phyloP scores from a whole-genome alignment of 2,329 filamentous ascomycete species.

The Aspergillus ochraceoroseus region DNA sequence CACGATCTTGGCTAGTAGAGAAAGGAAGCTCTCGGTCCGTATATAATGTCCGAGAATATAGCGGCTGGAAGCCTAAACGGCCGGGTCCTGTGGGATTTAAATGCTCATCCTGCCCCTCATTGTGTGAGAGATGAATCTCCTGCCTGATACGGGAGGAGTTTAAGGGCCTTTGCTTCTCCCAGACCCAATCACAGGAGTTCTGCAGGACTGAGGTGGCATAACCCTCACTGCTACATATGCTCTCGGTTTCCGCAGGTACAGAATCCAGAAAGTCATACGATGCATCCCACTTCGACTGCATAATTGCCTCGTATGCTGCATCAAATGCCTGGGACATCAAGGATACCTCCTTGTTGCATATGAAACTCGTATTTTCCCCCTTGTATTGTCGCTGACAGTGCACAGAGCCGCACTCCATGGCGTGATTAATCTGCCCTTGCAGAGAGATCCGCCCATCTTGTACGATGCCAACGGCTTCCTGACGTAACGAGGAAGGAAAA shows the following conservation, averaged over 20 bases:
- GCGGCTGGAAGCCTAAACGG: neutral
- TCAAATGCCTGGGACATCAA: constrained; percentile 11
- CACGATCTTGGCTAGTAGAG: neutral
- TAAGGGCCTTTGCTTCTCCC: neutral
- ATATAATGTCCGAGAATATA: neutral
- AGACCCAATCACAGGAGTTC: neutral
- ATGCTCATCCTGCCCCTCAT: neutral
- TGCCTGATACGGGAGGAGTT: neutral
- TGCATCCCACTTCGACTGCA: constrained; percentile 8
- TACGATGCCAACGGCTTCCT: neutral
- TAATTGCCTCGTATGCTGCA: constrained; percentile 13
- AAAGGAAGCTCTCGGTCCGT: neutral
- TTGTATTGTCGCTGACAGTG: constrained; percentile 1
- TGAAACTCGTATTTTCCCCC: neutral
- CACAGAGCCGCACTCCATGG: neutral
- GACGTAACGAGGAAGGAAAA: neutral
- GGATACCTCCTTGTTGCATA: neutral
- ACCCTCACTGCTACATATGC: neutral
- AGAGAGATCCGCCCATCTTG: neutral
- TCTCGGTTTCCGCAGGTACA: neutral
- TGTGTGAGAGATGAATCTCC: neutral
- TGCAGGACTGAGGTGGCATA: neutral
- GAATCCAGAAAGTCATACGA: neutral
- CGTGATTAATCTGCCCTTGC: neutral
- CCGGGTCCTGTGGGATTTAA: neutral